A percentile compares a stretch with the other conserved stretches of the same genome.
Evolutionary conservation across 1,139 yeast genomes (phyloP).

Genomic region (Yamadazyma atmosphaerica): DNA sequence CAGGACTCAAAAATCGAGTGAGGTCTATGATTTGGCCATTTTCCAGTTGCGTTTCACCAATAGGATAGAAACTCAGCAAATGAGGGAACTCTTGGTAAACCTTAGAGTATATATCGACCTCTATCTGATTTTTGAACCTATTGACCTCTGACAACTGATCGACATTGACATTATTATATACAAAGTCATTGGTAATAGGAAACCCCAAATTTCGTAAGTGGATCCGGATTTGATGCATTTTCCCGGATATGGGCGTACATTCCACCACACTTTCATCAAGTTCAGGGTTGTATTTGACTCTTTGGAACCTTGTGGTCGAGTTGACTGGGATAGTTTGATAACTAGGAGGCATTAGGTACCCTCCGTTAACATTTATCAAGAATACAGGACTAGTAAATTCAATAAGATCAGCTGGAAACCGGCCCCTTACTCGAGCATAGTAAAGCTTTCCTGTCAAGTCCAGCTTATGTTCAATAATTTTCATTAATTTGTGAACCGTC

Average conservation of each 20-base stretch:
- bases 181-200: conserved; percentile 70
- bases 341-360: conserved; percentile 35
- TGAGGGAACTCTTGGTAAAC: conserved; percentile 20
- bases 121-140: conserved; percentile 25
- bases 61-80: neutral
- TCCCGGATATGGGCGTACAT: conserved; percentile 71
- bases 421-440: conserved; percentile 62
- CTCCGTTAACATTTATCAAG: conserved; percentile 34
- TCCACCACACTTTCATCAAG: conserved; percentile 54
- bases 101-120: conserved; percentile 25
- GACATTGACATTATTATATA: conserved; percentile 37
- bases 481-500: conserved; percentile 46
- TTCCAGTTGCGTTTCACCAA: neutral
- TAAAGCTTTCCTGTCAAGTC: conserved; percentile 48
- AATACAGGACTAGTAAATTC: conserved; percentile 37
- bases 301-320: conserved; percentile 35
- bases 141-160: conserved; percentile 15
- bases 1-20: conserved; percentile 4
- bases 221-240: conserved; percentile 77
- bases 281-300: conserved; percentile 22
- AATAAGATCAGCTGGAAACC: conserved; percentile 43
- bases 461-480: conserved; percentile 31
- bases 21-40: conserved; percentile 9
- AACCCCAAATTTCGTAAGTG: conserved; percentile 64
- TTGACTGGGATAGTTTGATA: conserved; percentile 25